Evolutionary conservation across 371 early-diverging fungal species (phyloP).

Genomic region (Catenaria anguillulae): DNA sequence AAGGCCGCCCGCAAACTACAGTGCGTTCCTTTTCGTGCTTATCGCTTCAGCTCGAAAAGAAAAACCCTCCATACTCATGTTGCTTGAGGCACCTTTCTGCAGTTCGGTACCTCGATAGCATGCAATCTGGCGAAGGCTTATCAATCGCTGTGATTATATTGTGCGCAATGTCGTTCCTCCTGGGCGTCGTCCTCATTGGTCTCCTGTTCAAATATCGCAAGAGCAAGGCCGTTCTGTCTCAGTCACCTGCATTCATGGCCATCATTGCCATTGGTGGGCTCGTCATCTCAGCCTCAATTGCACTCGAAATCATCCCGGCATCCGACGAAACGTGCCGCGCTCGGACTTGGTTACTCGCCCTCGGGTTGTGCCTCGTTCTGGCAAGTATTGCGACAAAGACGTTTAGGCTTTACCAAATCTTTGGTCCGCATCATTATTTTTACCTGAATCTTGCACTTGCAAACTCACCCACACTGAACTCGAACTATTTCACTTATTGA

Average conservation of each 20-base stretch:
- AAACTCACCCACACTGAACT: too few relatives aligned
- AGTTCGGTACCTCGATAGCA: too few relatives aligned
- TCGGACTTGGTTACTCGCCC: neutral
- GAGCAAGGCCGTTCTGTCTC: neutral
- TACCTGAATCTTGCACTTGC: too few relatives aligned
- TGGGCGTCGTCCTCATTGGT: neutral
- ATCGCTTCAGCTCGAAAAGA: too few relatives aligned
- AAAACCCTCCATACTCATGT: too few relatives aligned
- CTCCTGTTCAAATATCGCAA: neutral
- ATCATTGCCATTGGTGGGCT: neutral
- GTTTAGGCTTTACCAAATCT: neutral
- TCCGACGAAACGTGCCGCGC: neutral
- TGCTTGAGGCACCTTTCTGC: too few relatives aligned
- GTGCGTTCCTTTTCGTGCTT: neutral
- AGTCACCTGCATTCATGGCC: neutral
- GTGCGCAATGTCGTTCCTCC: too few relatives aligned
- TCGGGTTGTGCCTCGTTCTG: neutral
- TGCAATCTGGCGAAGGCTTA: too few relatives aligned
- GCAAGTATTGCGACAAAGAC: neutral
- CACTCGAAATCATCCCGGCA: neutral
- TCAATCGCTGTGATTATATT: too few relatives aligned
- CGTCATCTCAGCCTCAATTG: neutral
- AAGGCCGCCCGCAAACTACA: neutral
- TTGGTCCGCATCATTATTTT: too few relatives aligned
- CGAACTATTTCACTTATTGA: too few relatives aligned